Base-by-base conservation (phyloP, 306 rosid genomes). In the Pterocarpus santalinus region DNA sequence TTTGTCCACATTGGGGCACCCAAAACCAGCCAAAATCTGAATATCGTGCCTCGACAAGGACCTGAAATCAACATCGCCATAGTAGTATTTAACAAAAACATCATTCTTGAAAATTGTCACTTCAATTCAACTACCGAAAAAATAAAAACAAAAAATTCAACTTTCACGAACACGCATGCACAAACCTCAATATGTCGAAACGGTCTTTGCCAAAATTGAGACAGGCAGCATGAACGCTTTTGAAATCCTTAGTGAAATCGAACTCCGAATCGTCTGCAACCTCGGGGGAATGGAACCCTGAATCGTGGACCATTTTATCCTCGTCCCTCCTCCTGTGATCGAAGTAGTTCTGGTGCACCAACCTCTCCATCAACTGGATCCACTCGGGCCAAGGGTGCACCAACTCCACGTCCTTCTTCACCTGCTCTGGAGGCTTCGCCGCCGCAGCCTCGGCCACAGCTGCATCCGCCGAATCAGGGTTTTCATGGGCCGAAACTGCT, bases 371-470 rank as follows among this genome's bases (percentile, higher is more conserved):
- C 83, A 95, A 72, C 36, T 93, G 98, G 16, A 95, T 86, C 99
- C 99, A 95, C 88, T 95, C 97, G 62, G 98, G 96, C 99, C 99
- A 95, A 1, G 98, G 98, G 49, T 95, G 99, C 72, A 90, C 91
- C 83, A 95, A 49, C 83, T 93, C 98, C 81, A 89, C 90, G 78
- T 72, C 90, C 43, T 77, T 68, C 80, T 79, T 79, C 58, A 56
- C 83, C 61, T 67, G 75, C 12, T 43, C 47, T 10, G 7, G 47
- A 43, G 46, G 5, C 41, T 17, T 47, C 38, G 79, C 77, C 16
- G 8, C 28, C 61, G 28, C 61, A 8, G 28, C 3, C 72, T 46
- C 82, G 32, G 67, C 58, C 56, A 5, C 43, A 65, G 14, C 58
- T 12, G 72, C 33, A 60, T 57, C 79, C 16, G 4, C 44, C 1